Evolutionary conservation across 1,284 basidiomycete genomes (phyloP).

Genomic region (Ustanciosporium gigantosporum): DNA sequence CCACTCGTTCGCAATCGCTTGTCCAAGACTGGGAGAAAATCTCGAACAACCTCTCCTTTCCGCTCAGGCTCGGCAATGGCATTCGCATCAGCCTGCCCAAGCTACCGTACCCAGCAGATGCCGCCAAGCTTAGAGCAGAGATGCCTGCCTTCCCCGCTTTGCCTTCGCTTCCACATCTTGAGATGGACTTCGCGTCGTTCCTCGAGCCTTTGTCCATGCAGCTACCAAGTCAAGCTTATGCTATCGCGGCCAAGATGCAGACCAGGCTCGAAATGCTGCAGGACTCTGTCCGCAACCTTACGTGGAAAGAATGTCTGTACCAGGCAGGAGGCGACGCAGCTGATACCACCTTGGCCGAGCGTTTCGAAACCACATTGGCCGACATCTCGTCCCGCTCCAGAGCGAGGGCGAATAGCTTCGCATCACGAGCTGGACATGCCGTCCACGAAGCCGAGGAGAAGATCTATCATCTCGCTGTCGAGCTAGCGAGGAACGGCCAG

Average conservation of each 20-base stretch:
- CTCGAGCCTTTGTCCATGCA: constrained; percentile 30
- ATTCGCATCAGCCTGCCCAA: constrained; percentile 23
- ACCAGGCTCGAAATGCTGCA: constrained; percentile 38
- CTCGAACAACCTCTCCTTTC: constrained; percentile 27
- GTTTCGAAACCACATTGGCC: constrained; percentile 27
- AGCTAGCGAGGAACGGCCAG: constrained; percentile 51
- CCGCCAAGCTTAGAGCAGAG: constrained; percentile 14
- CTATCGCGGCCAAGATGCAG: constrained; percentile 41
- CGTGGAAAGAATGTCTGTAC: constrained; percentile 37
- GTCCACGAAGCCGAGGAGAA: constrained; percentile 53
- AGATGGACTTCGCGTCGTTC: constrained; percentile 34
- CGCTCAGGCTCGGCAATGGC: constrained; percentile 24
- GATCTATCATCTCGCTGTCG: constrained; percentile 49
- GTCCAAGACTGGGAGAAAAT: constrained; percentile 39
- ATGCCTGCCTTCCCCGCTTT: constrained; percentile 22
- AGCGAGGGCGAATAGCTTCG: constrained; percentile 32
- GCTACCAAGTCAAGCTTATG: constrained; percentile 24
- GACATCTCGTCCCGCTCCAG: constrained; percentile 25
- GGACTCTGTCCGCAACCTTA: constrained; percentile 40
- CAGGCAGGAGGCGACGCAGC: constrained; percentile 1
- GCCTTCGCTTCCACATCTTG: constrained; percentile 25
- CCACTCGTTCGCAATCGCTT: constrained; percentile 37
- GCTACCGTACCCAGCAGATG: constrained; percentile 28
- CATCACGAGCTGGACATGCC: constrained; percentile 29
- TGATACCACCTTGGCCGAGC: constrained; percentile 4